Conservation (phyloP, 2,329 filamentous ascomycete genomes). For the Cladorrhinum sp. region DNA sequence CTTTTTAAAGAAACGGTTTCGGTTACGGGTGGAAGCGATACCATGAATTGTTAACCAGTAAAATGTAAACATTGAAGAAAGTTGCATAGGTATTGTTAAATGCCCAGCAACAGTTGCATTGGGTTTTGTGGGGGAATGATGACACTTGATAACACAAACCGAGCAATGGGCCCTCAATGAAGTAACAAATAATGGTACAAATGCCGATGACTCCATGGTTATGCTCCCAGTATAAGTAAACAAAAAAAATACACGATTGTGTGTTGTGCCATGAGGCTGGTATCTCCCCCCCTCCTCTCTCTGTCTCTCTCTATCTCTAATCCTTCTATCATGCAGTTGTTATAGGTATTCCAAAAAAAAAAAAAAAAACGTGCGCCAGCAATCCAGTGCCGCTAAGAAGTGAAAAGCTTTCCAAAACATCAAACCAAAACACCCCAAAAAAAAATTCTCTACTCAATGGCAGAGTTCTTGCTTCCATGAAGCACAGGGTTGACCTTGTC, state of each 20-base stretch:
- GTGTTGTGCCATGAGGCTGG: slow-evolving; percentile 5
- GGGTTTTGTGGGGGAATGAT: too few species aligned
- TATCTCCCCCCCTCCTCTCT: background rate
- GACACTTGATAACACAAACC: too few species aligned
- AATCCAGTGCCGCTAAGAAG: background rate
- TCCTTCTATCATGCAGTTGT: background rate
- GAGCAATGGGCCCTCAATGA: too few species aligned
- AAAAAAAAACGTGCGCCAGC: background rate
- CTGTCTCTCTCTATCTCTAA: background rate
- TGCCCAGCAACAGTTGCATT: too few species aligned
- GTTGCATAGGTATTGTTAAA: too few species aligned
- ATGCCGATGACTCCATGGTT: too few species aligned
- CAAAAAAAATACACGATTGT: slow-evolving; percentile 1
- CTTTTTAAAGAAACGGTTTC: too few species aligned
- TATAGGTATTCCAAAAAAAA: background rate
- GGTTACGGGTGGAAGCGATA: too few species aligned
- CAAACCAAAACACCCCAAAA: background rate
- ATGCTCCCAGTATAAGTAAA: too few species aligned
- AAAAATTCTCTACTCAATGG: slow-evolving; percentile 18
- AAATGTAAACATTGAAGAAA: too few species aligned
- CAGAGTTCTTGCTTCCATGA: slow-evolving; percentile 19
- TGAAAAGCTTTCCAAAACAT: background rate
- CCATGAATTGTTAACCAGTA: too few species aligned
- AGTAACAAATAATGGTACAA: too few species aligned
- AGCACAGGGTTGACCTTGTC: slow-evolving; percentile 62